Conservation (phyloP, 768 basidiomycete species). For the Tricholoma furcatifolium region DNA sequence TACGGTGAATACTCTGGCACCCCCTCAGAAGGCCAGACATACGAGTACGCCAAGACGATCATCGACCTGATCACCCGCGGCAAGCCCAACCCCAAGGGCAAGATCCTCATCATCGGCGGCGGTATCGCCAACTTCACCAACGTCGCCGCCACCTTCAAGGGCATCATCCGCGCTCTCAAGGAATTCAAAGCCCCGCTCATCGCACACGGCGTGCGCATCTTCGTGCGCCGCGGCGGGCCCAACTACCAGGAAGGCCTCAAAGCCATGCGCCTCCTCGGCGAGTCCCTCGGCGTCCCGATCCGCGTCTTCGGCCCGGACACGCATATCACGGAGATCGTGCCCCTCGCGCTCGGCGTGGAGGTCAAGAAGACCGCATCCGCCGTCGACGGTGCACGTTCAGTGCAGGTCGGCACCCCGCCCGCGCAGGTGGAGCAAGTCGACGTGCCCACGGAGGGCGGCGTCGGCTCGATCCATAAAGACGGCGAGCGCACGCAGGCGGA, state of each 20-base stretch:
- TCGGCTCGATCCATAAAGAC: slow-evolving; percentile 74
- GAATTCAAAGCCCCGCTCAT: slow-evolving; percentile 87
- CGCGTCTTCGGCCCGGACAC: slow-evolving; percentile 97
- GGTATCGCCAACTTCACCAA: slow-evolving; percentile 99
- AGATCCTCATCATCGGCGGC: slow-evolving; percentile 99
- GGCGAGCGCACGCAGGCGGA: slow-evolving; percentile 81
- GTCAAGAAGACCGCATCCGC: slow-evolving; percentile 37
- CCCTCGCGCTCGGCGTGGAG: slow-evolving; percentile 91
- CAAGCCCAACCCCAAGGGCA: slow-evolving; percentile 78
- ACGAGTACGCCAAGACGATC: slow-evolving; percentile 99
- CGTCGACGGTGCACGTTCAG: slow-evolving; percentile 30
- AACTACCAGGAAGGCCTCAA: slow-evolving; percentile 99
- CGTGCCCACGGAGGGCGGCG: slow-evolving; percentile 39
- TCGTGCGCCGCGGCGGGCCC: slow-evolving; percentile 96
- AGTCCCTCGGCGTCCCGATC: slow-evolving; percentile 96
- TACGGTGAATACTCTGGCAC: slow-evolving; percentile 99
- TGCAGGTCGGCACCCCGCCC: slow-evolving; percentile 38
- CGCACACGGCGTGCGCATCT: slow-evolving; percentile 87
- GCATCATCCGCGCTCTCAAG: slow-evolving; percentile 96
- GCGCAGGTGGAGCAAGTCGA: slow-evolving; percentile 35
- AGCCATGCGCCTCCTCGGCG: slow-evolving; percentile 96
- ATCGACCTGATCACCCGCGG: slow-evolving; percentile 96
- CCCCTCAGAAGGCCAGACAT: slow-evolving; percentile 96
- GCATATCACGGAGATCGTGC: slow-evolving; percentile 98
- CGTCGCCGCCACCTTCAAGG: slow-evolving; percentile 99